Base-by-base conservation (phyloP, 768 basidiomycete species). In the Boletales sp. region DNA sequence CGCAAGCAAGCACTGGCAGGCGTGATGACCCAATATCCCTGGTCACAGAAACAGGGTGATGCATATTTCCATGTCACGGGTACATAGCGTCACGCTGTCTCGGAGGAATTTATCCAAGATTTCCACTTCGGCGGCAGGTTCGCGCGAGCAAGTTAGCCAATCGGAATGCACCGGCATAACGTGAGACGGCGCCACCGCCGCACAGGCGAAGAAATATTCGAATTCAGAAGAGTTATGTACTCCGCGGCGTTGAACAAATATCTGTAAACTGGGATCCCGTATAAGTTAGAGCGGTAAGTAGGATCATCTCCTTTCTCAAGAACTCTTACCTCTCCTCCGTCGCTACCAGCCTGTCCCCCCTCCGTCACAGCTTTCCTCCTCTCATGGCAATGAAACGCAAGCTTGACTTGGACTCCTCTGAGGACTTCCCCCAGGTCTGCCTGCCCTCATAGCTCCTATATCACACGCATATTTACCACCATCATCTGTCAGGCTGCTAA, bases 361-460 rank as follows among this genome's bases (percentile, higher is more conserved):
- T 41, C 30, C 50, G 46, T 35, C 21, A 14, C 50, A 55, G 28
- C 32, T 34, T 37, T 46, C 37, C 48, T 61, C 45, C 57, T 34
- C 54, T 56, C 45, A 90, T 89, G 87, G 74, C 82, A 37, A 55
- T 87, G 63, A 92, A 91, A 68, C 79, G 89, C 65, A 92, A 92
- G 72, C 74, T 86, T 45, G 80, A 83, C 44, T 57, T 73, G 17
- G 85, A 85, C 51, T 62, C 71, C 17, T 78, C 80, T 51, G 82
- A 82, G 59, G 71, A 73, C 54, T 72, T 68, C 47, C 77, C 72
- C 54, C 75, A 67, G 55, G 83, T 83, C 66, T 3, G 58, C 19
- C 59, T 56, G 35, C 57, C 56, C 49, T 56, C 45, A 34, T 17
- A 39, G 61, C 50, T 56, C 38, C 53, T 35, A 25, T 37, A 1